A percentile compares a stretch with the other conserved stretches of the same genome.
Evolutionary conservation across 2,329 filamentous ascomycete species (phyloP).

Genomic region (Madurella mycetomatis): DNA sequence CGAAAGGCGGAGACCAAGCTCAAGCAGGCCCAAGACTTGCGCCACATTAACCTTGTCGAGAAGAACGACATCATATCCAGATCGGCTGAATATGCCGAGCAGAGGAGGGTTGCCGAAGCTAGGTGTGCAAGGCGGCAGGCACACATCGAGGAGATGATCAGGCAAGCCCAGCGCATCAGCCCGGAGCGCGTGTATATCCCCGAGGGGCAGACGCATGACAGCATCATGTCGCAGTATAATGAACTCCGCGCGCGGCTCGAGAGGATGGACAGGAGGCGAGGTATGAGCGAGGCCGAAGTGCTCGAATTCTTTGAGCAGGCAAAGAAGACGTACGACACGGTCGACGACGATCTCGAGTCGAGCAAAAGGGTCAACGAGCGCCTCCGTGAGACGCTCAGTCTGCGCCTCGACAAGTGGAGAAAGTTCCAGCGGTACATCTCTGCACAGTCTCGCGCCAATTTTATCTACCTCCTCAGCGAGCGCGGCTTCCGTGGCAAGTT

Average conservation of each 20-base stretch:
- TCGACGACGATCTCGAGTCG: constrained; percentile 41
- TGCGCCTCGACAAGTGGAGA: constrained; percentile 72
- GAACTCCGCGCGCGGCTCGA: constrained; percentile 56
- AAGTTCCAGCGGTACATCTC: constrained; percentile 82
- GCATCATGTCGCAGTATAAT: constrained; percentile 50
- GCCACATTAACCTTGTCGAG: constrained; percentile 48
- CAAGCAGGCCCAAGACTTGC: constrained; percentile 43
- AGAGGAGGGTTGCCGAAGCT: constrained; percentile 42
- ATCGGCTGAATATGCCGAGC: constrained; percentile 22
- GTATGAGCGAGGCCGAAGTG: constrained; percentile 63
- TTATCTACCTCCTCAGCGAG: constrained; percentile 83
- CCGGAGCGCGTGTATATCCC: constrained; percentile 57
- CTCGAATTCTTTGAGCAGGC: constrained; percentile 43
- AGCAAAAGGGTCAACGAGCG: constrained; percentile 38
- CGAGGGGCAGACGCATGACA: constrained; percentile 57
- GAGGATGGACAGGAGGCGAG: constrained; percentile 52
- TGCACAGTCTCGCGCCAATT: constrained; percentile 77
- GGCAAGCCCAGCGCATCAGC: constrained; percentile 51
- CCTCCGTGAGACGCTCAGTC: constrained; percentile 57
- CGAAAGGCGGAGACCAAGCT: constrained; percentile 54
- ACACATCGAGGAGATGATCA: constrained; percentile 50
- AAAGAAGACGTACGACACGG: constrained; percentile 37
- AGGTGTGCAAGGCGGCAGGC: constrained; percentile 45
- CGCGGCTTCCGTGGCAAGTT: constrained; percentile 82
- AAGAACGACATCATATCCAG: constrained; percentile 31